Base-by-base conservation (phyloP, 1,284 basidiomycete genomes). In the Leccinum huronense region DNA sequence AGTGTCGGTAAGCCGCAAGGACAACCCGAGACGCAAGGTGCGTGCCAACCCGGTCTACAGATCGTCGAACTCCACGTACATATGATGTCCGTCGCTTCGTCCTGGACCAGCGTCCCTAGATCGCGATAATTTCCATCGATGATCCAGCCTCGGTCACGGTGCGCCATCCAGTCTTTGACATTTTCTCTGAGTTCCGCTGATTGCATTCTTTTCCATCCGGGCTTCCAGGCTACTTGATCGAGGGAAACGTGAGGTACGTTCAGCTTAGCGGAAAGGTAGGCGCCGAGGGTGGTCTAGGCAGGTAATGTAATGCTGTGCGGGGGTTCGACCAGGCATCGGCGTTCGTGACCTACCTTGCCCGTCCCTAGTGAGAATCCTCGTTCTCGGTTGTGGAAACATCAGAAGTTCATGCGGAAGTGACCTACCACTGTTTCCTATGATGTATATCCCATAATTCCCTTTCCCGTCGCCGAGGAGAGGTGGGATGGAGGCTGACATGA, bases 401-500 rank as follows among this genome's bases (percentile, higher is more conserved):
- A 8, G 31, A 42, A 11, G 23, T 5, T 58, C 30, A 5, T 38
- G 53, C 31, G 4, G 36, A 59, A 57, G 23, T 38, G 16, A 67
- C 74, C 34, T 74, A 84, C 84, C 85, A 71, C 81, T 83, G 68
- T 87, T 87, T 53, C 85, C 86, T 14, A 83, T 72, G 9, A 87
- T 67, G 48, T 81, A 77, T 51, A 88, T 73, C 61, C 78, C 80
- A 68, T 82, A 87, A 3, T 68, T 73, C 1, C 85, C 84, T 5
- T 78, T 61, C 11, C 70, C 76, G 65, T 86, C 82, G 53, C 86
- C 85, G 14, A 80, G 72, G 11, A 87, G 75, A 58, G 84, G 77
- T 13, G 76, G 73, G 48, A 42, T 48, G 42, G 33, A 57, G 34
- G 16, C n/a, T 31, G 63, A 31, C 71, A 72, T 75, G 55, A 42